Conservation (phyloP, 2,329 filamentous ascomycete genomes). For the Ophiobolus disseminans region DNA sequence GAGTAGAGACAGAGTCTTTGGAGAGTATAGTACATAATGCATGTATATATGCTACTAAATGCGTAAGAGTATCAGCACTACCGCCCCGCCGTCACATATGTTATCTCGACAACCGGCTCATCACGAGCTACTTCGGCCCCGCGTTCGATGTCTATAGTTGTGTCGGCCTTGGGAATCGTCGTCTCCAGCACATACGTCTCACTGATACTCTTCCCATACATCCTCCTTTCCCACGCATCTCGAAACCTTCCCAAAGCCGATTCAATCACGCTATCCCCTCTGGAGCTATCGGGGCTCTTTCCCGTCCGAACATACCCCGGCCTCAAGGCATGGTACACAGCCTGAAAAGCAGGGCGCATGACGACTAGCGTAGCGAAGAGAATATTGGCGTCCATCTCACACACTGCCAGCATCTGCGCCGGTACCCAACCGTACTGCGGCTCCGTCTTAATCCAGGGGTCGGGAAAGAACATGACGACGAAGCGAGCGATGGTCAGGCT, state of each 20-base stretch:
- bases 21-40: too few relatives aligned
- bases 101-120: too few relatives aligned
- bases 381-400: slow-evolving; percentile 6
- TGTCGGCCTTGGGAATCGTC: too few relatives aligned
- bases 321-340: background rate
- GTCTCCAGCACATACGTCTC: slow-evolving; percentile 2
- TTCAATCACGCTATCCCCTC: background rate
- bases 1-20: too few relatives aligned
- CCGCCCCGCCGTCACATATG: too few relatives aligned
- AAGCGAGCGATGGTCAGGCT: slow-evolving; percentile 3
- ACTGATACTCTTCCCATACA: background rate
- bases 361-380: slow-evolving; percentile 5
- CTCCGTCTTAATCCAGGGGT: slow-evolving; percentile 2
- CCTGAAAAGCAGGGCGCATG: slow-evolving; percentile 8
- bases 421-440: slow-evolving; percentile 6
- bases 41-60: too few relatives aligned
- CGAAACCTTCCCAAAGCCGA: background rate
- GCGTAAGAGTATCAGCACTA: too few relatives aligned
- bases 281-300: background rate
- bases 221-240: slow-evolving; percentile 2
- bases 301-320: too few relatives aligned
- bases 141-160: too few relatives aligned
- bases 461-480: slow-evolving; percentile 5
- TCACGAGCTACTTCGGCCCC: too few relatives aligned
- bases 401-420: background rate